Evolutionary conservation across 352 stramenopile genomes (phyloP).

Genomic region (Phytopythium litorale): DNA sequence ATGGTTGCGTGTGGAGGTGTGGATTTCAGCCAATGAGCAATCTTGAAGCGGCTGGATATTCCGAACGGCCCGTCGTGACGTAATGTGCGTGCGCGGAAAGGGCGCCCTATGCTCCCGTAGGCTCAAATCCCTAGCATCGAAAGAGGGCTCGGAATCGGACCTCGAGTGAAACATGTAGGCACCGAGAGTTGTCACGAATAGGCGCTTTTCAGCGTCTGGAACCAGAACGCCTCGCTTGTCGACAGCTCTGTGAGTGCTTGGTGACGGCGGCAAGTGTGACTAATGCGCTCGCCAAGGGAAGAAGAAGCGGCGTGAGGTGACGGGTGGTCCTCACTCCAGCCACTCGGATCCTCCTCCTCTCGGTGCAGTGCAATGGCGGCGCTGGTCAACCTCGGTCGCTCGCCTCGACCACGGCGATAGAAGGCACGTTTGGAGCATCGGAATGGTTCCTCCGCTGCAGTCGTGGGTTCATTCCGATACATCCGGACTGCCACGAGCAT

Average conservation of each 20-base stretch:
- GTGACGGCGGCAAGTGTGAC: background rate
- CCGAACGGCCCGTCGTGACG: constrained; percentile 4
- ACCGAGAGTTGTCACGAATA: too few species aligned
- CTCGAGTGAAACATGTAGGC: too few species aligned
- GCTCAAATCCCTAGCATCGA: too few species aligned
- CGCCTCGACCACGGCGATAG: background rate
- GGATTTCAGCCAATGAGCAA: constrained; percentile 1
- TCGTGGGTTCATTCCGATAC: background rate
- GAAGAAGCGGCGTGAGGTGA: background rate
- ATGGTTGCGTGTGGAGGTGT: background rate
- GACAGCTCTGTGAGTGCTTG: too few species aligned
- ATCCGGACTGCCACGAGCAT: too few species aligned
- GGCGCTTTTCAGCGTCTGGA: too few species aligned
- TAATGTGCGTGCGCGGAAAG: background rate
- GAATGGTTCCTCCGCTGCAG: background rate
- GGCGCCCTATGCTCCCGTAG: background rate
- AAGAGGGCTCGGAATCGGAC: too few species aligned
- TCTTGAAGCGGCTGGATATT: constrained; percentile 7
- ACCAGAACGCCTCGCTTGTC: too few species aligned
- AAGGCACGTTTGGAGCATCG: background rate
- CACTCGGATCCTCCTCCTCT: background rate
- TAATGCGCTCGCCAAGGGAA: background rate
- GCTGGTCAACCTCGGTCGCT: too few species aligned
- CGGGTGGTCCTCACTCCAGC: background rate
- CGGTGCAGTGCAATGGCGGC: background rate